Evolutionary conservation across 176 grass and related monocot species (phyloP).

Genomic region (Bothriochloa decipiens): DNA sequence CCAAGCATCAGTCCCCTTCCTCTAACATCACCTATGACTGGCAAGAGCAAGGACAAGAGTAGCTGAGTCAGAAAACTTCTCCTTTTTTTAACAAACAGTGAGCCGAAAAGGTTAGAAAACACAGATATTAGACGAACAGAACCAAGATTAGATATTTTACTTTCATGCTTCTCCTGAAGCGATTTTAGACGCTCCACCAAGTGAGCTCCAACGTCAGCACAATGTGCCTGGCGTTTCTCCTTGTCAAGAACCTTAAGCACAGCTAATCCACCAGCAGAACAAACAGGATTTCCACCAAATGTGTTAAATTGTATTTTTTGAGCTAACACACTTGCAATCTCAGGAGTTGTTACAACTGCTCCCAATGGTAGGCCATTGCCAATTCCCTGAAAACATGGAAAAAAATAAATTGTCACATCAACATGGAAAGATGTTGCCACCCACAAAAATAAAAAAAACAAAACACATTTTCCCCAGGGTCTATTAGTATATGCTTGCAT

Average conservation of each 20-base stretch:
- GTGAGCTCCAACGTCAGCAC: constrained; percentile 76
- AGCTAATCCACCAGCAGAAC: constrained; percentile 87
- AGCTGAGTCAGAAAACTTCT: background rate
- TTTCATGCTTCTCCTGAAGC: constrained; percentile 95
- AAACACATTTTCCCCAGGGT: background rate
- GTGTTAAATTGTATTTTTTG: constrained; percentile 97
- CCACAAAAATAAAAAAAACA: background rate
- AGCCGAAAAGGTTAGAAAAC: background rate
- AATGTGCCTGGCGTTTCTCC: constrained; percentile 85
- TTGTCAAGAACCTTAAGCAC: constrained; percentile 95
- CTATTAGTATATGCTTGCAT: background rate
- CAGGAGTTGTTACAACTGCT: constrained; percentile 88
- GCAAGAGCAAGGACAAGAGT: constrained; percentile 16
- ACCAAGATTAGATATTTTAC: constrained; percentile 43
- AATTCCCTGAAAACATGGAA: constrained; percentile 65
- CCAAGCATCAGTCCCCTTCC: constrained; percentile 98
- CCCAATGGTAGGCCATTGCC: constrained; percentile 93
- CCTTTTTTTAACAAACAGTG: background rate
- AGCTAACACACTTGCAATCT: constrained; percentile 82
- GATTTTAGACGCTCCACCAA: constrained; percentile 74
- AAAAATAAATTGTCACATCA: background rate
- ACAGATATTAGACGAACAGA: background rate
- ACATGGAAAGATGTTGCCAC: background rate
- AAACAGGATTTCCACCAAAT: constrained; percentile 94
- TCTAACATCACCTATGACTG: constrained; percentile 97